These are phyloP conservation scores for Malus sieversii DNA, from an alignment of 306 rosid genomes.

Conservation along the genomic window DNA sequence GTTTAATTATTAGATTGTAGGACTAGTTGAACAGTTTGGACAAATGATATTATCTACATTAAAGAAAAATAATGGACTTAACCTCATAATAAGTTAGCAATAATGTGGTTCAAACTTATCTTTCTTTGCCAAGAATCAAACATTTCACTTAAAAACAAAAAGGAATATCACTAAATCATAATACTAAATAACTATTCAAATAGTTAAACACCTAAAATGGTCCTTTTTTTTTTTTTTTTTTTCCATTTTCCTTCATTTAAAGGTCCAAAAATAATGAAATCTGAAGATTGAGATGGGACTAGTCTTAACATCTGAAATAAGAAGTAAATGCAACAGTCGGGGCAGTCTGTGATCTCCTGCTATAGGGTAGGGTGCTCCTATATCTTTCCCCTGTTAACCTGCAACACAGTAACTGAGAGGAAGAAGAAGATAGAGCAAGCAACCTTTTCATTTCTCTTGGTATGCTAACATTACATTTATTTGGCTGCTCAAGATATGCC, in stretches of 20 bases:
- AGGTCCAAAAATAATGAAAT: not conserved
- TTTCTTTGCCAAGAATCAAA: rapidly evolving
- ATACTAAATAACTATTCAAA: rapidly evolving
- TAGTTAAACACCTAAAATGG: too few species aligned
- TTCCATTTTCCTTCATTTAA: not conserved
- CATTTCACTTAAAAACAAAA: too few species aligned
- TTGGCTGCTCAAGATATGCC: too few species aligned
- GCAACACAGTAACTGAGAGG: constrained; percentile 10
- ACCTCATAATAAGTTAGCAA: rapidly evolving
- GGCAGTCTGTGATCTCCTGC: constrained; percentile 1
- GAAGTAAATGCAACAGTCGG: constrained; percentile 2
- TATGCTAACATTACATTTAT: constrained; percentile 14
- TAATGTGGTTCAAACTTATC: too few species aligned
- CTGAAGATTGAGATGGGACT: not conserved
- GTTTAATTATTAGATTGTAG: too few species aligned
- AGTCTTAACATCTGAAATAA: not conserved
- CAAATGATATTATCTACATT: too few species aligned
- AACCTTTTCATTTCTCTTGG: constrained; percentile 13
- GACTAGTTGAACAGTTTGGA: too few species aligned
- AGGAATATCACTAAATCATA: too few species aligned
- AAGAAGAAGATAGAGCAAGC: constrained; percentile 1
- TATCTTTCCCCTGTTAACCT: constrained; percentile 8
- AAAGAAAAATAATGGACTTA: rapidly evolving
- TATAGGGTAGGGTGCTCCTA: constrained; percentile 2
- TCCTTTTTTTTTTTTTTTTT: too few species aligned